These are phyloP conservation scores for Nidularia pulvinata DNA, from an alignment of 768 basidiomycete genomes.

Conservation along the genomic window DNA sequence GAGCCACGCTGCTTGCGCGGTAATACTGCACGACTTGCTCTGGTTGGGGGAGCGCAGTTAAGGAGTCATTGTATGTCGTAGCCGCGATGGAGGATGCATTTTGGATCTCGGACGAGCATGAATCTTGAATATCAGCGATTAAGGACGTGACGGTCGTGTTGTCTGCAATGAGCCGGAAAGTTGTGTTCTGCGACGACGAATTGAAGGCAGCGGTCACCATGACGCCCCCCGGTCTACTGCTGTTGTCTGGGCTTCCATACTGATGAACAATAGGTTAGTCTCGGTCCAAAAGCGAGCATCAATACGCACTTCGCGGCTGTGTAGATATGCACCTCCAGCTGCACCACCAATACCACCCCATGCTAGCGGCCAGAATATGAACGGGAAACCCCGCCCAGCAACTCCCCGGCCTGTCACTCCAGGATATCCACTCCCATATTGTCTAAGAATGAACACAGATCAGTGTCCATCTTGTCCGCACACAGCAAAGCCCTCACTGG, in stretches of 20 bases:
- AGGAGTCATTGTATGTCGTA: slow-evolving; percentile 25
- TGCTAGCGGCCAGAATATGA: slow-evolving; percentile 60
- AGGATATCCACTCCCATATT: slow-evolving; percentile 64
- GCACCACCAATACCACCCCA: slow-evolving; percentile 33
- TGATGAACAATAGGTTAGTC: slow-evolving; percentile 4
- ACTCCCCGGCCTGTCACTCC: slow-evolving; percentile 42
- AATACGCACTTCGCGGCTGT: slow-evolving; percentile 33
- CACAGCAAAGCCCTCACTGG: slow-evolving; percentile 23
- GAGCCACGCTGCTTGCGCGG: slow-evolving; percentile 60
- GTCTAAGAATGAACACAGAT: slow-evolving; percentile 21
- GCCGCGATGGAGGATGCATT: slow-evolving; percentile 15
- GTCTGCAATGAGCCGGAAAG: slow-evolving; percentile 48
- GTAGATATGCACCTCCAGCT: slow-evolving; percentile 17
- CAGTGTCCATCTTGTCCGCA: not conserved
- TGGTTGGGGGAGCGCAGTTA: slow-evolving; percentile 29
- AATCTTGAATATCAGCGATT: slow-evolving; percentile 34
- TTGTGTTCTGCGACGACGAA: slow-evolving; percentile 32
- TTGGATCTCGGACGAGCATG: slow-evolving; percentile 31
- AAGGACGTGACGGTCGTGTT: slow-evolving; percentile 44
- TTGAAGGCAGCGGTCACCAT: slow-evolving; percentile 42
- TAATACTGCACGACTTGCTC: slow-evolving; percentile 70
- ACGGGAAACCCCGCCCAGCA: slow-evolving; percentile 51
- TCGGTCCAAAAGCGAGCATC: not conserved
- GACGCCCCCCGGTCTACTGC: slow-evolving; percentile 48
- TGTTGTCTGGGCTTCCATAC: slow-evolving; percentile 33